Conservation (phyloP, 176 grass and related monocot species). For the Hsuehochloa calcarea region DNA sequence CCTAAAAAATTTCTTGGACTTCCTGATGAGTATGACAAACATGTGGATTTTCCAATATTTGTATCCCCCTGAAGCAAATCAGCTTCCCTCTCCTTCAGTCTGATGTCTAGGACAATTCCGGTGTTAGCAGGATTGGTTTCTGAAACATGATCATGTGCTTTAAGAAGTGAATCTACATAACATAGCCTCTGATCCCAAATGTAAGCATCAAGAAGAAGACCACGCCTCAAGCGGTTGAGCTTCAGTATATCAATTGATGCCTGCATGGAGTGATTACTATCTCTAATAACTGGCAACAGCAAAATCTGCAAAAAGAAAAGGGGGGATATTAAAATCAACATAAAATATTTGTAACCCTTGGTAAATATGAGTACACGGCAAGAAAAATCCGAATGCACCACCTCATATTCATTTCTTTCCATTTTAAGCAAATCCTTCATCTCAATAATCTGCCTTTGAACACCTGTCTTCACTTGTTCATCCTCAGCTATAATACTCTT, state of each 20-base stretch:
- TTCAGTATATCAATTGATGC: slow-evolving; percentile 79
- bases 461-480: slow-evolving; percentile 55
- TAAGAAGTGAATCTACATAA: slow-evolving; percentile 64
- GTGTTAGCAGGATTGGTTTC: slow-evolving; percentile 30
- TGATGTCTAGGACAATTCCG: slow-evolving; percentile 35
- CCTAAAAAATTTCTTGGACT: slow-evolving; percentile 48
- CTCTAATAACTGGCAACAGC: slow-evolving; percentile 64
- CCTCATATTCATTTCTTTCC: slow-evolving; percentile 86
- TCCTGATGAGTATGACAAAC: slow-evolving; percentile 26
- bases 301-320: slow-evolving; percentile 56
- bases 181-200: slow-evolving; percentile 70
- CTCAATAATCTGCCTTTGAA: slow-evolving; percentile 57
- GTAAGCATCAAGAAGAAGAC: slow-evolving; percentile 79
- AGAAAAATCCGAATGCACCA: slow-evolving; percentile 27
- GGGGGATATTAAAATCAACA: slow-evolving; percentile 17
- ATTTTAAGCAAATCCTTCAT: slow-evolving; percentile 84
- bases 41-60: slow-evolving; percentile 31
- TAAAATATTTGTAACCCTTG: background rate
- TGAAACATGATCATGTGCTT: slow-evolving; percentile 47
- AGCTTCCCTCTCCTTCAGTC: slow-evolving; percentile 44
- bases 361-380: background rate
- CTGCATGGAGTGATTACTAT: slow-evolving; percentile 43
- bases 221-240: slow-evolving; percentile 79
- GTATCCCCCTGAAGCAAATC: slow-evolving; percentile 37
- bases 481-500: slow-evolving; percentile 51